phyloP scores from a whole-genome alignment of 2,329 filamentous ascomycete genomes.

The Microdochium trichocladiopsis region DNA sequence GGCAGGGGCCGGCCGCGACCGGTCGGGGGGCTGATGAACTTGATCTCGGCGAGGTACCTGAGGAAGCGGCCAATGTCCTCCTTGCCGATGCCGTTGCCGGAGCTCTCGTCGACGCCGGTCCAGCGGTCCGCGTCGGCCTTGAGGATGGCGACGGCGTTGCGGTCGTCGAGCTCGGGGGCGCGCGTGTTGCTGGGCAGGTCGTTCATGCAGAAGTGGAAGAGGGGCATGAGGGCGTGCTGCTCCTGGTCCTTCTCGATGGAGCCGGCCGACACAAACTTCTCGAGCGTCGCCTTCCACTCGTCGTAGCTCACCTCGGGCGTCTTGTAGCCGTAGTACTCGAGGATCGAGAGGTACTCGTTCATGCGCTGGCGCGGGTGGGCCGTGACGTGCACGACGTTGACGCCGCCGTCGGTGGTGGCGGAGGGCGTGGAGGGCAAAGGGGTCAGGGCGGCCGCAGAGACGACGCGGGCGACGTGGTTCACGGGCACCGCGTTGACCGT shows the following conservation, averaged over 20 bases:
- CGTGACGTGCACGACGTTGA: conserved; percentile 69
- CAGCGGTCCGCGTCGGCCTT: conserved; percentile 53
- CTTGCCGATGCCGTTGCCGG: conserved; percentile 48
- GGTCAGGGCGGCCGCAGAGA: conserved; percentile 66
- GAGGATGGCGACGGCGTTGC: conserved; percentile 58
- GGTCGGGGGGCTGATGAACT: conserved; percentile 49
- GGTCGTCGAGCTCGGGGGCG: conserved; percentile 68
- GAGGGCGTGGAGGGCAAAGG: conserved; percentile 33
- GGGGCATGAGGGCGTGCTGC: conserved; percentile 65
- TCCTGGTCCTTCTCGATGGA: conserved; percentile 49
- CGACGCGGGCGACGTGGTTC: conserved; percentile 72
- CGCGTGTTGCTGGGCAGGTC: conserved; percentile 64
- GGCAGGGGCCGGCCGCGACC: conserved; percentile 23
- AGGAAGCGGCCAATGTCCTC: conserved; percentile 58
- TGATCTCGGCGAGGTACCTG: conserved; percentile 53
- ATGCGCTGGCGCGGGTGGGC: conserved; percentile 71
- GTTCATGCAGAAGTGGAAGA: conserved; percentile 66
- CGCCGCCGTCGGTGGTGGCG: conserved; percentile 11
- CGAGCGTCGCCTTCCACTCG: conserved; percentile 61
- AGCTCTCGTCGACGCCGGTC: conserved; percentile 50
- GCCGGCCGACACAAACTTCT: conserved; percentile 57
- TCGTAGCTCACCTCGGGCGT: conserved; percentile 61
- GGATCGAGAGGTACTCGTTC: conserved; percentile 66
- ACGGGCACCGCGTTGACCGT: conserved; percentile 88
- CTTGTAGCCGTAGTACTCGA: conserved; percentile 68